Conservation (phyloP, 352 stramenopile genomes). For the Globisporangium megalacanthum region DNA sequence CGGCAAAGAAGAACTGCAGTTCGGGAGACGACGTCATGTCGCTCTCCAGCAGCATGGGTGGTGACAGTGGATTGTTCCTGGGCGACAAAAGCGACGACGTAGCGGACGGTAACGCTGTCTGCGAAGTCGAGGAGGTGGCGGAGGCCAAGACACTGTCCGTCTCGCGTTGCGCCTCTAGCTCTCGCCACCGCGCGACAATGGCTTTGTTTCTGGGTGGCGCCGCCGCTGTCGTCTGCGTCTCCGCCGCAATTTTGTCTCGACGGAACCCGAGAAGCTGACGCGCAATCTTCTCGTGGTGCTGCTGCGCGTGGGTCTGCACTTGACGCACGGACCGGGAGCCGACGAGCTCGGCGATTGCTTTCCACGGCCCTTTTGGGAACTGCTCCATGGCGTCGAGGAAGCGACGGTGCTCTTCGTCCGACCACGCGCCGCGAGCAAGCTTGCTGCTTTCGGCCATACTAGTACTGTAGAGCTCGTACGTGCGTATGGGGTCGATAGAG, state of each 20-base stretch:
- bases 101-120: not conserved
- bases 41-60: not conserved
- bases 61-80: not conserved
- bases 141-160: slow-evolving; percentile 1
- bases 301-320: slow-evolving; percentile 21
- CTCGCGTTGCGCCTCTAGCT: slow-evolving; percentile 4
- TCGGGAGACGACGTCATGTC: not conserved
- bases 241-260: not conserved
- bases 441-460: not conserved
- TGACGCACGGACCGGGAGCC: slow-evolving; percentile 19
- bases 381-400: slow-evolving; percentile 17
- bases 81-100: not conserved
- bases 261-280: slow-evolving; percentile 11
- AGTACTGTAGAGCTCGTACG: no score
- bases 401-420: slow-evolving; percentile 15
- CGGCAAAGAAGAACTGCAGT: not conserved
- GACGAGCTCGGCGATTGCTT: slow-evolving; percentile 16
- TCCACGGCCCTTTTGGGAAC: slow-evolving; percentile 18
- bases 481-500: no score
- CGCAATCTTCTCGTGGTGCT: slow-evolving; percentile 21
- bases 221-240: not conserved
- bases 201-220: slow-evolving; percentile 1
- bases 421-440: slow-evolving; percentile 13
- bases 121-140: not conserved
- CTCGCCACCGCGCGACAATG: slow-evolving; percentile 4